phyloP scores from a whole-genome alignment of 345 rosid genomes.

The Kernera saxatilis region DNA sequence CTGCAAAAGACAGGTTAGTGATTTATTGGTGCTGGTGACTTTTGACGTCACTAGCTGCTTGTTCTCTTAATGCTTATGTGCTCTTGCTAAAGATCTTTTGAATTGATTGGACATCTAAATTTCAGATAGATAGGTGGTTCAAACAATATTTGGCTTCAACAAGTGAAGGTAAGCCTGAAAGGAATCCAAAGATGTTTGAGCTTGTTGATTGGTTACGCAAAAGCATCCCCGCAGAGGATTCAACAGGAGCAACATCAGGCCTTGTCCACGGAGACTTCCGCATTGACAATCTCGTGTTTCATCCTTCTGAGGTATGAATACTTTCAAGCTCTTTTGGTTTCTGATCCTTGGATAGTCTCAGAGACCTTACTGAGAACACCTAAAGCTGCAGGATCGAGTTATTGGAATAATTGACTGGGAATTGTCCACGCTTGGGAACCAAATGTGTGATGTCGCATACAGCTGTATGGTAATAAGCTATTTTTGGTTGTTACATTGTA shows the following conservation, averaged over 20 bases:
- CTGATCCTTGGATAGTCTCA: neutral
- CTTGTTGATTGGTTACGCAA: conserved; percentile 65
- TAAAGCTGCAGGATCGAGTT: conserved; percentile 70
- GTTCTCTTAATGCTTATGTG: neutral
- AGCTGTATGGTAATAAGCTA: conserved; percentile 62
- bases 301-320: conserved; percentile 67
- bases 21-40: neutral
- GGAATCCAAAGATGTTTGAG: conserved; percentile 75
- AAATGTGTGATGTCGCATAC: conserved; percentile 93
- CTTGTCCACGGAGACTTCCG: conserved; percentile 96
- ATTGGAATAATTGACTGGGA: conserved; percentile 97
- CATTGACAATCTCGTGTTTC: conserved; percentile 87
- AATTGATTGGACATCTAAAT: neutral
- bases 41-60: neutral
- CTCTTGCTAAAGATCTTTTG: neutral
- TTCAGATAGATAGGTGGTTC: conserved; percentile 92
- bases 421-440: conserved; percentile 92
- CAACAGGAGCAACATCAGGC: conserved; percentile 62
- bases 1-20: conserved; percentile 76
- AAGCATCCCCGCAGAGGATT: conserved; percentile 72
- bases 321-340: neutral
- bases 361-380: neutral
- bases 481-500: neutral
- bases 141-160: conserved; percentile 84
- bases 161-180: conserved; percentile 63